These are phyloP conservation scores for Beauveria rudraprayagi DNA, from an alignment of 2,329 filamentous ascomycete genomes.

Conservation along the genomic window DNA sequence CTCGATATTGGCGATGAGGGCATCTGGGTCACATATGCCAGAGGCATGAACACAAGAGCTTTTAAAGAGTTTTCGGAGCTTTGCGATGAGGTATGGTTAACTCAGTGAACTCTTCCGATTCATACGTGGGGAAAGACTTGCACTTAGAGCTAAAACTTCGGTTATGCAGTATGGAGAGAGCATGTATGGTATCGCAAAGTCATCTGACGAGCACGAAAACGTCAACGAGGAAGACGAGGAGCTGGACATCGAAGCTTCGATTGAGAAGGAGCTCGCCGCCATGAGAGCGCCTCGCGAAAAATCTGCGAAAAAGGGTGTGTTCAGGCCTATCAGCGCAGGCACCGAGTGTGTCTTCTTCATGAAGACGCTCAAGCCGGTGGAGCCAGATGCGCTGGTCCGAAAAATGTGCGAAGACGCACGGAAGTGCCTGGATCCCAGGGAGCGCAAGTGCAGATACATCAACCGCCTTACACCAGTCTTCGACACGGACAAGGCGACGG, in stretches of 20 bases:
- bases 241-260: slow-evolving; percentile 65
- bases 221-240: slow-evolving; percentile 35
- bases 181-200: slow-evolving; percentile 44
- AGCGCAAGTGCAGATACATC: slow-evolving; percentile 47
- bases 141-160: not conserved
- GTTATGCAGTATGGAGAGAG: slow-evolving; percentile 55
- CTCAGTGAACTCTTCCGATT: slow-evolving; percentile 1
- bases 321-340: slow-evolving; percentile 45
- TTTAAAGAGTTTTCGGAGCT: slow-evolving; percentile 58
- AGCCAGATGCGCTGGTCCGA: slow-evolving; percentile 46
- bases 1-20: slow-evolving; percentile 63
- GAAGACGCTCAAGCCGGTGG: slow-evolving; percentile 45
- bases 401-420: slow-evolving; percentile 49
- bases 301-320: slow-evolving; percentile 36
- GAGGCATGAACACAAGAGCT: slow-evolving; percentile 62
- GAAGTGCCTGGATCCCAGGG: slow-evolving; percentile 30
- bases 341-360: slow-evolving; percentile 59
- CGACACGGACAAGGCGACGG: slow-evolving; percentile 55
- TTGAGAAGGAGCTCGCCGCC: slow-evolving; percentile 61
- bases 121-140: not conserved
- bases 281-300: slow-evolving; percentile 42
- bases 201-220: slow-evolving; percentile 24
- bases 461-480: slow-evolving; percentile 49
- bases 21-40: slow-evolving; percentile 71
- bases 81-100: slow-evolving; percentile 51